Evolutionary conservation across 371 early-diverging fungal species (phyloP).

Genomic region (Agmasoma carcini): DNA sequence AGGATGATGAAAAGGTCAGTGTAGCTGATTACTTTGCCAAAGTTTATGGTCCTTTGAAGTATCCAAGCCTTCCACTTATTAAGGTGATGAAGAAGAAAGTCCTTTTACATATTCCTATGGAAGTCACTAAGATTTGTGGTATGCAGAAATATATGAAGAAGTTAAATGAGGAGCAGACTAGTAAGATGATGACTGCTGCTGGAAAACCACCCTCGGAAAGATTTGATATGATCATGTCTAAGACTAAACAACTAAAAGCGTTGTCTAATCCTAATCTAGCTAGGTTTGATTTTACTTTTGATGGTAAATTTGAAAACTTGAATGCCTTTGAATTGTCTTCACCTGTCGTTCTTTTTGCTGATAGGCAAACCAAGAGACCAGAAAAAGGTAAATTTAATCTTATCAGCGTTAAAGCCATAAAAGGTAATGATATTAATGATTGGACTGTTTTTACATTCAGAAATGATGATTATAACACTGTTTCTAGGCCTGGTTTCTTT

Average conservation of each 20-base stretch:
- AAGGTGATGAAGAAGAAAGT: conserved; percentile 28
- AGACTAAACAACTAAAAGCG: conserved; percentile 11
- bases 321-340: conserved; percentile 23
- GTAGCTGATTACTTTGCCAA: conserved; percentile 46
- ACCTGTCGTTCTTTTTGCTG: conserved; percentile 25
- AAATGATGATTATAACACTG: background rate
- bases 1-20: conserved; percentile 5
- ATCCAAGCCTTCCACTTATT: conserved; percentile 37
- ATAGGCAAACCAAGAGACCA: background rate
- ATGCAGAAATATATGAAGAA: conserved; percentile 36
- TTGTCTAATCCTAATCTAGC: conserved; percentile 8
- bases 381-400: conserved; percentile 40
- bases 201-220: conserved; percentile 26
- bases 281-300: conserved; percentile 25
- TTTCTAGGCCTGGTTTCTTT: background rate
- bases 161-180: conserved; percentile 34
- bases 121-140: conserved; percentile 30
- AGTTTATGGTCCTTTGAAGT: conserved; percentile 15
- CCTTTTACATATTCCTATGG: conserved; percentile 36
- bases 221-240: conserved; percentile 27
- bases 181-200: conserved; percentile 30
- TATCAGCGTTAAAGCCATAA: conserved; percentile 14
- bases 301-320: conserved; percentile 16
- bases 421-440: conserved; percentile 4
- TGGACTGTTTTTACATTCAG: conserved; percentile 29